Evolutionary conservation across 441 rosid genomes (phyloP).

Genomic region (Corymbia calophylla): DNA sequence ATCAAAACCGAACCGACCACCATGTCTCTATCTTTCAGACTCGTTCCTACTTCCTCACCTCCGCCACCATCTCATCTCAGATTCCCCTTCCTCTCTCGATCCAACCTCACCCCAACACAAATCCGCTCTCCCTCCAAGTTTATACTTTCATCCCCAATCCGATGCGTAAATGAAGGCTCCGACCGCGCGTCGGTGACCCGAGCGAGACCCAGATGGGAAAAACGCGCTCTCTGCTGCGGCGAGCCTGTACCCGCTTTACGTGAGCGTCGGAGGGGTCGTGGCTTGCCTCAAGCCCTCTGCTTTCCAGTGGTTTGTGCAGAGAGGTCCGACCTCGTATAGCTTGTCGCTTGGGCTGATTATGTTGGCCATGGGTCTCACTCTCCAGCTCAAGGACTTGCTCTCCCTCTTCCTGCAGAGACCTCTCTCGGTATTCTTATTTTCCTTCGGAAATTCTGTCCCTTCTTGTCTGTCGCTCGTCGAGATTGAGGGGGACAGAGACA

Average conservation of each 20-base stretch:
- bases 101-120: neutral
- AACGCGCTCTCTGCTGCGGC: constrained; percentile 37
- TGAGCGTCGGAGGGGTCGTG: constrained; percentile 39
- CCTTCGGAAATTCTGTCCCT: neutral
- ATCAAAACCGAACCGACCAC: neutral
- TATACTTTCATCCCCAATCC: neutral
- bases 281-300: constrained; percentile 55
- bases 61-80: constrained; percentile 11
- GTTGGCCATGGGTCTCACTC: constrained; percentile 66
- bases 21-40: constrained; percentile 17
- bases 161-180: constrained; percentile 13
- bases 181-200: constrained; percentile 1
- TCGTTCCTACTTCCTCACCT: neutral
- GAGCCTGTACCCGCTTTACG: constrained; percentile 60
- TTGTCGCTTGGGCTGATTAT: constrained; percentile 48
- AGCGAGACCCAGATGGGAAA: constrained; percentile 37
- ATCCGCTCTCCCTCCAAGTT: neutral
- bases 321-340: constrained; percentile 46
- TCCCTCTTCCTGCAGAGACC: constrained; percentile 45
- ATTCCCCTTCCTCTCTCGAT: neutral
- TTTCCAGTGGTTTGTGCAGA: constrained; percentile 46
- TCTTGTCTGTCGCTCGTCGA: neutral
- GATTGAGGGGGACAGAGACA: neutral
- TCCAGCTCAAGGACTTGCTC: constrained; percentile 51
- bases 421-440: constrained; percentile 31